A percentile compares a stretch with the other conserved stretches of the same genome.
phyloP scores from a whole-genome alignment of 2,329 filamentous ascomycete genomes.

The Herpotrichia juniperi region DNA sequence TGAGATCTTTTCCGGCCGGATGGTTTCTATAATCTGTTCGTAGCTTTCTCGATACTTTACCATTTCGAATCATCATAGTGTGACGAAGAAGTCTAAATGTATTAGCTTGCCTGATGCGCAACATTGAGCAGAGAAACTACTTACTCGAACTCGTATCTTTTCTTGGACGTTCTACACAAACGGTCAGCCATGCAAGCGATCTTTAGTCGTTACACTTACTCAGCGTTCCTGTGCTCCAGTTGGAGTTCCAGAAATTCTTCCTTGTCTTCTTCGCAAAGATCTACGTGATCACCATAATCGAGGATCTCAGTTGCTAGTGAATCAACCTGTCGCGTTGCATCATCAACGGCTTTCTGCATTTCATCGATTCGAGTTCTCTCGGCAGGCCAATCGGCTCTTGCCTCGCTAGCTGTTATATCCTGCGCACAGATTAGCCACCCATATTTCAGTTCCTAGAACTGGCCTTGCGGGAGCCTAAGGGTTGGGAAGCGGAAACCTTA shows the following conservation, averaged over 20 bases:
- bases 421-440: neutral
- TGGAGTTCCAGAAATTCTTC: constrained; percentile 17
- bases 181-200: neutral
- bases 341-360: constrained; percentile 10
- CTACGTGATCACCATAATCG: constrained; percentile 5
- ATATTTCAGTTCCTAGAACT: neutral
- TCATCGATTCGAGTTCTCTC: constrained; percentile 17
- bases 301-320: constrained; percentile 17
- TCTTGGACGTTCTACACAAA: neutral
- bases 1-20: constrained; percentile 27
- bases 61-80: constrained; percentile 50
- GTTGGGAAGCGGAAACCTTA: constrained; percentile 35
- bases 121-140: neutral
- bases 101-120: neutral
- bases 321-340: constrained; percentile 7
- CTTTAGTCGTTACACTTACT: constrained; percentile 6
- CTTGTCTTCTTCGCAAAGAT: constrained; percentile 30
- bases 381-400: constrained; percentile 16
- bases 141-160: constrained; percentile 21
- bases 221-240: constrained; percentile 5
- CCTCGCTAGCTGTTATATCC: constrained; percentile 17
- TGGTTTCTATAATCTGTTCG: constrained; percentile 30
- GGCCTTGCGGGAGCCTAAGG: too few relatives aligned
- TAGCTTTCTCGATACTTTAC: constrained; percentile 38
- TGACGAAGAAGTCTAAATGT: constrained; percentile 37